Conservation (phyloP, 1,284 basidiomycete genomes). For the Cryptococcus amylolentus region DNA sequence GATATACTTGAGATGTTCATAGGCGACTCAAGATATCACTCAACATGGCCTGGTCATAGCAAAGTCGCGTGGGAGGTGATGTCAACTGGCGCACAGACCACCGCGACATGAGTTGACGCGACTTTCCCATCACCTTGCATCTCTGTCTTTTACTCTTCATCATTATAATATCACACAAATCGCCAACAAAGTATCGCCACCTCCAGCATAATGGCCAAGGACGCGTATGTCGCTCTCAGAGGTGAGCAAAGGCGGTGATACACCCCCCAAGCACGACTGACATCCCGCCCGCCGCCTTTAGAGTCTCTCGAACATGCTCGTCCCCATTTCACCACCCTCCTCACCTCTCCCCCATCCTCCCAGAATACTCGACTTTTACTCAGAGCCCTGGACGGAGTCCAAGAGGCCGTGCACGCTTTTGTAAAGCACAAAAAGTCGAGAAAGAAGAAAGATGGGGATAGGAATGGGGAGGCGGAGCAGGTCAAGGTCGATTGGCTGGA, state of each 20-base stretch:
- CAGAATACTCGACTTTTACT: background rate
- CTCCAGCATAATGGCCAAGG: background rate
- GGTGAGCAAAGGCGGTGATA: background rate
- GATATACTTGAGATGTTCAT: no score
- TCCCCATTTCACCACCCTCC: background rate
- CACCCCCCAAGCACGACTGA: background rate
- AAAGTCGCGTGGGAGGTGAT: no score
- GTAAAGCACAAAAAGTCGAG: background rate
- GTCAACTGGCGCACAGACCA: background rate
- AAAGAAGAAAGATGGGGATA: conserved; percentile 1
- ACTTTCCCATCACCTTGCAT: background rate
- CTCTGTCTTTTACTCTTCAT: background rate
- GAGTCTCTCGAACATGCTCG: conserved; percentile 1
- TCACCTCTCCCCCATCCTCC: background rate
- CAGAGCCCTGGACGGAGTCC: background rate
- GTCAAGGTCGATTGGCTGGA: conserved; percentile 3
- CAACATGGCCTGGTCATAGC: no score
- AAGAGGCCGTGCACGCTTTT: background rate
- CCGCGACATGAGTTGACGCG: background rate
- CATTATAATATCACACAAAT: background rate
- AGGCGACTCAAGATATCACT: no score
- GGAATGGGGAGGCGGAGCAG: background rate
- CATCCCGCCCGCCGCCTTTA: background rate
- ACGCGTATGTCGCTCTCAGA: background rate
- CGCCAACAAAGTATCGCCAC: no score